A percentile compares a stretch with the other conserved stretches of the same genome.
phyloP scores from a whole-genome alignment of 257 asterid species.

The Avicennia marina region DNA sequence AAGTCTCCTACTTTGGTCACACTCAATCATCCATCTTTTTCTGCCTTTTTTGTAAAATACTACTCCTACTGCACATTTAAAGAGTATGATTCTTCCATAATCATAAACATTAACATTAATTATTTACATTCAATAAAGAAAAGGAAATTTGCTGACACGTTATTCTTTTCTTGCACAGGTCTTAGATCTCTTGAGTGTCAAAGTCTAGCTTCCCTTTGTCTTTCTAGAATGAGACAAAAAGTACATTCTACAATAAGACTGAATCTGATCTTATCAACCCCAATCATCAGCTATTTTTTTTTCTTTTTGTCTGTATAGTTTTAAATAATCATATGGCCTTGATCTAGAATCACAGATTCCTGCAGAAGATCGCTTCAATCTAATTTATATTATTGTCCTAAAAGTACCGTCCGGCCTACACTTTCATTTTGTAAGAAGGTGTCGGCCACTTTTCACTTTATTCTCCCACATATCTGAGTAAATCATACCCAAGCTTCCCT shows the following conservation, averaged over 20 bases:
- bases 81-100: conserved; percentile 13
- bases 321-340: conserved; percentile 18
- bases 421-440: conserved; percentile 65
- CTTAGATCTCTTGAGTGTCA: conserved; percentile 67
- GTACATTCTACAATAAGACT: conserved; percentile 40
- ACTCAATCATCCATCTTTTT: conserved; percentile 29
- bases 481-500: conserved; percentile 21
- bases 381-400: conserved; percentile 13
- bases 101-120: too few species aligned
- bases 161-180: conserved; percentile 83
- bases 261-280: conserved; percentile 41
- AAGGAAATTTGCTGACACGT: conserved; percentile 34
- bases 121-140: conserved; percentile 6
- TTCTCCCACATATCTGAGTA: conserved; percentile 54
- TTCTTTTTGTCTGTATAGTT: conserved; percentile 12
- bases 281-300: conserved; percentile 25
- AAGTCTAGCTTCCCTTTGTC: conserved; percentile 59
- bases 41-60: conserved; percentile 20
- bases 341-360: conserved; percentile 45
- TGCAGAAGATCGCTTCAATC: conserved; percentile 22
- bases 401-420: conserved; percentile 48
- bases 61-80: neutral
- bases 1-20: conserved; percentile 47
- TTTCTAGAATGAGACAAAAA: conserved; percentile 76
- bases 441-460: conserved; percentile 90